These are phyloP conservation scores for Trichophyton rubrum DNA, from an alignment of 2,329 filamentous ascomycete species.

Conservation along the genomic window DNA sequence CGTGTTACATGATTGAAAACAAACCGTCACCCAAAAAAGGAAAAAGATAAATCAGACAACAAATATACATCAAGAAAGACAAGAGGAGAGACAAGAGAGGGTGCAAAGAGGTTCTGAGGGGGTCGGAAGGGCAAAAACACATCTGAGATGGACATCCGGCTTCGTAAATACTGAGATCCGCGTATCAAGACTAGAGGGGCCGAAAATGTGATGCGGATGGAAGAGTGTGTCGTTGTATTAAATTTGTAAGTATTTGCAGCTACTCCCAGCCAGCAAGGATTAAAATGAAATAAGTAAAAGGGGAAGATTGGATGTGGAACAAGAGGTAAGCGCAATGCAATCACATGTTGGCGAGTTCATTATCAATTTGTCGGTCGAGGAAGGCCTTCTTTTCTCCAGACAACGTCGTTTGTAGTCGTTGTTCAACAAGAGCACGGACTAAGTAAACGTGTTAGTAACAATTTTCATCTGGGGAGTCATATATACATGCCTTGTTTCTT, in stretches of 20 bases:
- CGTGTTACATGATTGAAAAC: not conserved
- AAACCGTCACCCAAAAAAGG: constrained; percentile 1
- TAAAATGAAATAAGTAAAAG: not conserved
- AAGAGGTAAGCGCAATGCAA: not conserved
- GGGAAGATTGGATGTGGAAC: not conserved
- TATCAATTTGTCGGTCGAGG: constrained; percentile 86
- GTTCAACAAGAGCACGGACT: constrained; percentile 78
- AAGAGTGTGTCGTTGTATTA: not conserved
- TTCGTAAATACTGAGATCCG: not conserved
- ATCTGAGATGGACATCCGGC: not conserved
- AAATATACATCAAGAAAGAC: not conserved
- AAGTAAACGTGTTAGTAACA: constrained; percentile 1
- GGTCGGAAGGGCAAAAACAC: not conserved
- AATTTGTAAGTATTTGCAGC: constrained; percentile 1
- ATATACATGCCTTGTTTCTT: constrained; percentile 68
- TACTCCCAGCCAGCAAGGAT: not conserved
- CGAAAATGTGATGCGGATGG: not conserved
- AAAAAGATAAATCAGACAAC: not conserved
- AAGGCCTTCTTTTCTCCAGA: constrained; percentile 75
- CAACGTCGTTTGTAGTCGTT: constrained; percentile 81
- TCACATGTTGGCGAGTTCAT: constrained; percentile 86
- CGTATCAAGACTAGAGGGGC: not conserved
- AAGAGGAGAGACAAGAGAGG: not conserved
- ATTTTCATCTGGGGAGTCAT: not conserved
- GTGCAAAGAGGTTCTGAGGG: not conserved